Percentiles rank a stretch among this genome's conserved stretches.
Conservation (phyloP, 768 basidiomycete genomes). For the Asterophora parasitica region DNA sequence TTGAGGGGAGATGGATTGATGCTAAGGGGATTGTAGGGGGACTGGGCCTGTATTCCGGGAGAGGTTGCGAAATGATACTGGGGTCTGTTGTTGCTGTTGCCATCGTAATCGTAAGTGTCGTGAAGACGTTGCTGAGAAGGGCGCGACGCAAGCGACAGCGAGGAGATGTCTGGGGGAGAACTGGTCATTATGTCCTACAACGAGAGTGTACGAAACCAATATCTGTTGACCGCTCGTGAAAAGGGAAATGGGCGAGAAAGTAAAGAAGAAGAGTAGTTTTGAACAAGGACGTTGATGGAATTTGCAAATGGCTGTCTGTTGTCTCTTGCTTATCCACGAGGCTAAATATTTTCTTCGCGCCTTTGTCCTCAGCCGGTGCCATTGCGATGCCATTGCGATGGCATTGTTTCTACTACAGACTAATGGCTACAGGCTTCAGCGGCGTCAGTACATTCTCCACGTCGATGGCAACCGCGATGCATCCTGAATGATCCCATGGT, state of each 20-base stretch:
- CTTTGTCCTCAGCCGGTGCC: constrained; percentile 2
- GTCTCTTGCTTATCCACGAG: constrained; percentile 28
- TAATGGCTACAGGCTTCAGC: constrained; percentile 41
- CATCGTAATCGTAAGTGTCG: constrained; percentile 83
- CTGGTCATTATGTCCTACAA: constrained; percentile 61
- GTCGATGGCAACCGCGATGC: constrained; percentile 38
- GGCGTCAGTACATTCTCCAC: constrained; percentile 42
- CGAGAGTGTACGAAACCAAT: constrained; percentile 19
- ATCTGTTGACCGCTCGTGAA: constrained; percentile 29
- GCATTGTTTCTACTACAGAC: constrained; percentile 9
- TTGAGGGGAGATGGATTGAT: constrained; percentile 68
- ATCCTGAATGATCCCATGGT: constrained; percentile 56
- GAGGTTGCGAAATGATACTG: constrained; percentile 72
- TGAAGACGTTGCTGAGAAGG: constrained; percentile 73
- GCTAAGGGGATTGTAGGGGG: constrained; percentile 54
- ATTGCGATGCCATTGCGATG: no score
- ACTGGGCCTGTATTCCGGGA: constrained; percentile 47
- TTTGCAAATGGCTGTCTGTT: constrained; percentile 21
- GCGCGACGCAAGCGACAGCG: constrained; percentile 63
- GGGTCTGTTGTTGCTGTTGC: constrained; percentile 46
- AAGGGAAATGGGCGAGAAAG: constrained; percentile 24
- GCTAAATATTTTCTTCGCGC: constrained; percentile 3
- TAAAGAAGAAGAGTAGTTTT: constrained; percentile 24
- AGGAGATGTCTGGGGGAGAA: constrained; percentile 76
- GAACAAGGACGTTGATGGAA: constrained; percentile 18